Evolutionary conservation across 2,329 filamentous ascomycete genomes (phyloP), one percentile per base, ranked within the genome.

Genomic region (Neofusicoccum umdonicola): DNA sequence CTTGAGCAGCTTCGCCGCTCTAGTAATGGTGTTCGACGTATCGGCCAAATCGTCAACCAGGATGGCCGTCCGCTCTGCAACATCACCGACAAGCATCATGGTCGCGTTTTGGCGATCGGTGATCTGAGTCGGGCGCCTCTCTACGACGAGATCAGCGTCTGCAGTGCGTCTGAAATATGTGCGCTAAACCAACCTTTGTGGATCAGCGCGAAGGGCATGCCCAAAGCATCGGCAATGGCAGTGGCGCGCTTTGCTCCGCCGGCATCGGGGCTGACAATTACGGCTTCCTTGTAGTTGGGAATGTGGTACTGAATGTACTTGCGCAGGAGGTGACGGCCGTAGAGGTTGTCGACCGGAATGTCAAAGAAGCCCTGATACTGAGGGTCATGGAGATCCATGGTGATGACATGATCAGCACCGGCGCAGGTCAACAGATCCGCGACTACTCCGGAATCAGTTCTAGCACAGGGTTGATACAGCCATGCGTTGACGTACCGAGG

Each of bases 301-400:
- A 97, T 95, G 72, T 92, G 87, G 73, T 90, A 88, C 75, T 93
- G 89, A 71, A 89, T 88, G 76, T 88, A 88, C 71, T 85, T 86
- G 74, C 86, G 85, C 65, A 89, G 82, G 58, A 93, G 81, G 57
- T 90, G 89, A 71, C 91, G 88, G 64, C 89, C 94, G 80, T 98
- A 98, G 17, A 99, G 84, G 77, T 99, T 99, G 81, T 99, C 95
- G 64, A 99, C 95, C 2, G 95, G 95, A 65, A 98, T 97, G 74
- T 99, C 94, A 75, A 99, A 98, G 83, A 97, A 99, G 62, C 95
- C 95, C 79, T 99, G 95, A 74, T 98, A 98, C 79, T 99, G 93
- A 47, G 92, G 91, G 77, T 97, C 94, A 76, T 95, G 92, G 61
- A 99, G 85, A 75, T 99, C 95, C 91, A 99, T 96, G 37, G 94